Conservation (phyloP, 371 early-diverging fungal genomes). For the Syncephalastrum contaminatum region DNA sequence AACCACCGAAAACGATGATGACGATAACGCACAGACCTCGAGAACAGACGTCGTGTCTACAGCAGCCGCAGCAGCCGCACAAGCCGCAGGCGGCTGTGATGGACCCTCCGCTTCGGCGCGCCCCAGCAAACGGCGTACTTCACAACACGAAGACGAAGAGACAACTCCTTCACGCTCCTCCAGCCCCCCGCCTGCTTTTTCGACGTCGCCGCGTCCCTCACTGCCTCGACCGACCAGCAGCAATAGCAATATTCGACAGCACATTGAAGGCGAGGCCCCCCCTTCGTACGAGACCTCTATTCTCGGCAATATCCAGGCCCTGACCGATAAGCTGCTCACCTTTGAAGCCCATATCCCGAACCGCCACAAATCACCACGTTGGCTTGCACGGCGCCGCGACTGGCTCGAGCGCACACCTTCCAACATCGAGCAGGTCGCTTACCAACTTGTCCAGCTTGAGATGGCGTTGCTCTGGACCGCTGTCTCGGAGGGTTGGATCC, state of each 20-base stretch:
- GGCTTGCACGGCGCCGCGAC: constrained; percentile 34
- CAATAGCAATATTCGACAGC: constrained; percentile 3
- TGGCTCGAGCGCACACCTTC: constrained; percentile 38
- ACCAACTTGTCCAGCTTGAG: constrained; percentile 45
- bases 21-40: background rate
- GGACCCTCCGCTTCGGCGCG: background rate
- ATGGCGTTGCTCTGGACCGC: constrained; percentile 52
- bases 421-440: constrained; percentile 45
- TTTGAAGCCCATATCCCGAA: constrained; percentile 46
- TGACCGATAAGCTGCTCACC: constrained; percentile 29
- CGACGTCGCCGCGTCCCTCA: constrained; percentile 11
- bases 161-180: background rate
- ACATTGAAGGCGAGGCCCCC: constrained; percentile 27
- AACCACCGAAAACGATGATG: background rate
- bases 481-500: constrained; percentile 45
- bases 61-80: too few species aligned
- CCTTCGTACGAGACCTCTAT: constrained; percentile 52
- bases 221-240: background rate
- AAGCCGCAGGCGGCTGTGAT: background rate
- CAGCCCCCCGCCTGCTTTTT: constrained; percentile 36
- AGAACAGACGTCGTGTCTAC: too few species aligned
- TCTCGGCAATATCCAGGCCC: constrained; percentile 33
- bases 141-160: background rate
- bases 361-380: constrained; percentile 49
- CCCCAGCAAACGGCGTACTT: background rate